Evolutionary conservation across 129 eudicot species (phyloP).

Genomic region (Calendula officinalis): DNA sequence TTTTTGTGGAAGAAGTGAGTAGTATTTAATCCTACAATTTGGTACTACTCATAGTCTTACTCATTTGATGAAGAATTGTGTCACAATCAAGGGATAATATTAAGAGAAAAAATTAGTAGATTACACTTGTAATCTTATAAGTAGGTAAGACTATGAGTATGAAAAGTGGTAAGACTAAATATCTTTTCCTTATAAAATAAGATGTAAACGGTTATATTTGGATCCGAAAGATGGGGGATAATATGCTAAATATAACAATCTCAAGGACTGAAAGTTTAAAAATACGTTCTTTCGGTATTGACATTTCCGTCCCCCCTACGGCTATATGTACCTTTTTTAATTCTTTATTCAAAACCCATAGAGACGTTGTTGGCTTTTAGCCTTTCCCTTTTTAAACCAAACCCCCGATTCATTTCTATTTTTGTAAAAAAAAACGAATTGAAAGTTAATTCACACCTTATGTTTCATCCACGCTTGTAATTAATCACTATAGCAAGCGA

Average conservation of each 20-base stretch:
- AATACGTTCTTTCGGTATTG: slow-evolving; percentile 17
- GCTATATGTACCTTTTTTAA: slow-evolving; percentile 26
- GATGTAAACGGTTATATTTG: too few species aligned
- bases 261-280: slow-evolving; percentile 14
- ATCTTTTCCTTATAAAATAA: too few species aligned
- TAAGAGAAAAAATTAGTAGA: too few species aligned
- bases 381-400: slow-evolving; percentile 33
- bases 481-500: slow-evolving; percentile 10
- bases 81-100: too few species aligned
- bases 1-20: too few species aligned
- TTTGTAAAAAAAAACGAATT: background rate
- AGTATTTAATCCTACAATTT: too few species aligned
- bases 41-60: too few species aligned
- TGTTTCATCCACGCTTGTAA: slow-evolving; percentile 10
- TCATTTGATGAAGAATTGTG: too few species aligned
- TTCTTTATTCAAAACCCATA: slow-evolving; percentile 26
- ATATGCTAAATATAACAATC: slow-evolving; percentile 4
- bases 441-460: background rate
- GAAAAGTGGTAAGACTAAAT: too few species aligned
- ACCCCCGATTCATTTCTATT: slow-evolving; percentile 1
- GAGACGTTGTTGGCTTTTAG: slow-evolving; percentile 47
- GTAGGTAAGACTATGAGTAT: too few species aligned
- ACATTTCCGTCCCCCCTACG: slow-evolving; percentile 54
- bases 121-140: too few species aligned
- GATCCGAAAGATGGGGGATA: too few species aligned